phyloP scores from a whole-genome alignment of 768 basidiomycete genomes.

The Heimioporus sp. region DNA sequence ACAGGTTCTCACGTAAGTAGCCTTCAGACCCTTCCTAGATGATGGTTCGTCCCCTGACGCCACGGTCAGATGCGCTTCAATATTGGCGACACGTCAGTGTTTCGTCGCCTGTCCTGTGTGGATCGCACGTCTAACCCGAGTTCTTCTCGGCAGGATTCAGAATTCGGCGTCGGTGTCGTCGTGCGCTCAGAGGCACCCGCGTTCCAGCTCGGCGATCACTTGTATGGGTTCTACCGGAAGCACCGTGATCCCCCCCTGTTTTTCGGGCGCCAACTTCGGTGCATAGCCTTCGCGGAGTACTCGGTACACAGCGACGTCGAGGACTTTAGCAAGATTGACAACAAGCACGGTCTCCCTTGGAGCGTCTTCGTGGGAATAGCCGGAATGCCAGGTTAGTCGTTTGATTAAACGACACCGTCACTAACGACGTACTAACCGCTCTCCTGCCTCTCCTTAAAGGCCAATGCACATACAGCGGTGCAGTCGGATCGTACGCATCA shows the following conservation, averaged over 20 bases:
- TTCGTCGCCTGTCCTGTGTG: not conserved
- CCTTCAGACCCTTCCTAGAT: not conserved
- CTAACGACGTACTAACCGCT: no score
- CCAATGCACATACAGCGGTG: conserved; percentile 23
- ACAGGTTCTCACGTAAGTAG: no score
- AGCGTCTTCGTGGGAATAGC: conserved; percentile 24
- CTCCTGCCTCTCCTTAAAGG: conserved; percentile 4
- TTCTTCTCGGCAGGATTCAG: not conserved
- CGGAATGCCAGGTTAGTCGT: conserved; percentile 23
- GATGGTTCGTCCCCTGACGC: no score
- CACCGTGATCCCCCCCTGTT: conserved; percentile 6
- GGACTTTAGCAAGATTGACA: conserved; percentile 14
- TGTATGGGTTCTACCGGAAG: conserved; percentile 20
- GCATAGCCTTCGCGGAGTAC: conserved; percentile 22
- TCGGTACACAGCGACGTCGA: not conserved
- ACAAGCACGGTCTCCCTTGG: conserved; percentile 29
- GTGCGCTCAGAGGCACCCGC: conserved; percentile 5
- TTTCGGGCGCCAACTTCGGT: conserved; percentile 10
- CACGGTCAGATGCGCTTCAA: not conserved
- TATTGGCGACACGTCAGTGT: conserved; percentile 6
- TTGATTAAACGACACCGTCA: not conserved
- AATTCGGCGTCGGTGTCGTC: conserved; percentile 40
- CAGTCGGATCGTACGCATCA: conserved; percentile 58
- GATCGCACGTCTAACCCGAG: not conserved
- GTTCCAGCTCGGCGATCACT: conserved; percentile 3